phyloP scores from a whole-genome alignment of 1,284 basidiomycete genomes.

The Ganoderma boninense region DNA sequence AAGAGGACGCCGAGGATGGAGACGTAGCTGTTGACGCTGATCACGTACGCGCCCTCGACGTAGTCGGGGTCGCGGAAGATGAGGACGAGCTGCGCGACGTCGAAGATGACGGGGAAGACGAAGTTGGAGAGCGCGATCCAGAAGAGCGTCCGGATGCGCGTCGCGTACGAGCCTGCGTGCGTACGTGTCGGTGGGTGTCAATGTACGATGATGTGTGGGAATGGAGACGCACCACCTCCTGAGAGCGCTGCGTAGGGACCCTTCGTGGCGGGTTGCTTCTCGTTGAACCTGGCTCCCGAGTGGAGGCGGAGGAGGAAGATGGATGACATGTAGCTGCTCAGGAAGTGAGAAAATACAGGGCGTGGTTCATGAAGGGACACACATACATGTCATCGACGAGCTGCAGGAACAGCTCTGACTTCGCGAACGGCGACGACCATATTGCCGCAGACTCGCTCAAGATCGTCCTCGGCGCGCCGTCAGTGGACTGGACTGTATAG shows the following conservation, averaged over 20 bases:
- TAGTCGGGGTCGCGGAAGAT: conserved; percentile 21
- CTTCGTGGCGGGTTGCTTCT: background rate
- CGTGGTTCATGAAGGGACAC: too few relatives aligned
- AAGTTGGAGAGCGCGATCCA: conserved; percentile 44
- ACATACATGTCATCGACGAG: background rate
- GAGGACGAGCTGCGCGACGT: conserved; percentile 36
- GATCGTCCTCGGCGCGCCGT: background rate
- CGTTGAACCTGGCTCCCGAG: background rate
- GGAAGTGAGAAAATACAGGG: too few relatives aligned
- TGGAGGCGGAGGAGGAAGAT: background rate
- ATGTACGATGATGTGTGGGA: background rate
- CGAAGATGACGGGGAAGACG: conserved; percentile 41
- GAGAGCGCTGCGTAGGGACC: background rate
- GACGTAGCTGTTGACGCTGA: conserved; percentile 29
- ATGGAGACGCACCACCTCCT: background rate
- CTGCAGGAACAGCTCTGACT: background rate
- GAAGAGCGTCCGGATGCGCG: conserved; percentile 34
- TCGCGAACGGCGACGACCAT: background rate
- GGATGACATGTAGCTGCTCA: background rate
- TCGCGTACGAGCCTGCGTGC: background rate
- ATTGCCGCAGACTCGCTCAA: background rate
- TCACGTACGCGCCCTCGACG: conserved; percentile 26
- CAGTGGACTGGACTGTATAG: background rate
- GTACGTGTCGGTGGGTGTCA: background rate
- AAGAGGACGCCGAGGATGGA: conserved; percentile 36